These are phyloP conservation scores for Blastobotrys terrestris DNA, from an alignment of 805 yeast species.

Conservation along the genomic window DNA sequence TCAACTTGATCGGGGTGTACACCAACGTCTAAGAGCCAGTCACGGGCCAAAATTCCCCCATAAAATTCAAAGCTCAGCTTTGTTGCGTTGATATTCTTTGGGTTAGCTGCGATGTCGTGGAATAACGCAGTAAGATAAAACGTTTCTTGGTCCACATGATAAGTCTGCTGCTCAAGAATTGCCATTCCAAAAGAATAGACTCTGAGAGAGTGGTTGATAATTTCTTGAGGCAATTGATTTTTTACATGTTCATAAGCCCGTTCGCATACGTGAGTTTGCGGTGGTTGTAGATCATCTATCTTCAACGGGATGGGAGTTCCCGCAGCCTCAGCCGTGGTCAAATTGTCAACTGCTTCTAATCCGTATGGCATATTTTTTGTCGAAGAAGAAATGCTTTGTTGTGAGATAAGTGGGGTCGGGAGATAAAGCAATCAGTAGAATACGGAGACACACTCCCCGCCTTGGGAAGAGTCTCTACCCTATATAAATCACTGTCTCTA, in stretches of 20 bases:
- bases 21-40: slow-evolving; percentile 9
- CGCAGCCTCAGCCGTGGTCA: not conserved
- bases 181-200: slow-evolving; percentile 8
- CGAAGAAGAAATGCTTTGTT: not conserved
- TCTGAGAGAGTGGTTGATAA: not conserved
- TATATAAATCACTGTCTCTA: too few species aligned
- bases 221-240: not conserved
- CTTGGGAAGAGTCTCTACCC: too few species aligned
- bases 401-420: not conserved
- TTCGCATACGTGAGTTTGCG: not conserved
- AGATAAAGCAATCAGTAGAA: too few species aligned
- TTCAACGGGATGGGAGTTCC: not conserved
- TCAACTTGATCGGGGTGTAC: slow-evolving; percentile 18
- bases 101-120: slow-evolving; percentile 23
- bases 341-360: not conserved
- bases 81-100: slow-evolving; percentile 15
- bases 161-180: slow-evolving; percentile 17
- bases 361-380: not conserved
- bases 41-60: slow-evolving; percentile 20
- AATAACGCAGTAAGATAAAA: slow-evolving; percentile 15
- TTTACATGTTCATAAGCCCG: not conserved
- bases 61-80: slow-evolving; percentile 22
- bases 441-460: not conserved
- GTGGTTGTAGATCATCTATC: not conserved
- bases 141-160: slow-evolving; percentile 16